Percentiles rank a stretch among this genome's conserved stretches.
Conservation (phyloP, 2,329 filamentous ascomycete genomes). For the Dissoconium aciculare region DNA sequence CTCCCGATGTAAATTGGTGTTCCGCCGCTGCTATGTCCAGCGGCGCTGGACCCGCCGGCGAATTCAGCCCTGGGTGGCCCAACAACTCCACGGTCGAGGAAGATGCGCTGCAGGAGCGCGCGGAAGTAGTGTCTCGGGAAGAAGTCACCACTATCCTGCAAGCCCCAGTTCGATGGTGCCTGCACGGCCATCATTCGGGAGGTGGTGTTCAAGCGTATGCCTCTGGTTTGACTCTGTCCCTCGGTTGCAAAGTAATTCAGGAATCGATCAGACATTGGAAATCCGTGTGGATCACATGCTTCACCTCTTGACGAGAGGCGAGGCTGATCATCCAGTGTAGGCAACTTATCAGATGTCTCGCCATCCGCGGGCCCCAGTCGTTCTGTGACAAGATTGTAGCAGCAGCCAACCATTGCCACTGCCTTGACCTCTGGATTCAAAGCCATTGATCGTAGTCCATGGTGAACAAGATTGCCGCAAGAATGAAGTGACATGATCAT, state of each 20-base stretch:
- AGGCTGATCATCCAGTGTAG: slow-evolving; percentile 38
- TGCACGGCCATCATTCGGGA: slow-evolving; percentile 97
- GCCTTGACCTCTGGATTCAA: slow-evolving; percentile 72
- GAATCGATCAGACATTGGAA: slow-evolving; percentile 73
- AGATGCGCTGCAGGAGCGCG: slow-evolving; percentile 78
- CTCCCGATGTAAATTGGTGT: slow-evolving; percentile 80
- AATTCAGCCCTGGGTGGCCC: slow-evolving; percentile 32
- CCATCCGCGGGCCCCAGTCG: slow-evolving; percentile 73
- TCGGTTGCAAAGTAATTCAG: slow-evolving; percentile 29
- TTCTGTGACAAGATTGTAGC: slow-evolving; percentile 93
- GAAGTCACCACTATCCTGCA: slow-evolving; percentile 65
- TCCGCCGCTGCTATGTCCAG: slow-evolving; percentile 25
- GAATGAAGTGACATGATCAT: slow-evolving; percentile 95
- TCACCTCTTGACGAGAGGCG: slow-evolving; percentile 53
- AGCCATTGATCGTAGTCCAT: slow-evolving; percentile 72
- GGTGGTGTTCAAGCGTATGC: slow-evolving; percentile 82
- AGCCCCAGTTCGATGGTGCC: slow-evolving; percentile 83
- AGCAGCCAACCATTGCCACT: slow-evolving; percentile 94
- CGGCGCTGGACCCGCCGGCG: slow-evolving; percentile 21
- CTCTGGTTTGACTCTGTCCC: slow-evolving; percentile 26
- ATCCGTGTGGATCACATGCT: slow-evolving; percentile 75
- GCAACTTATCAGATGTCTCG: slow-evolving; percentile 65
- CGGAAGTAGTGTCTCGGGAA: slow-evolving; percentile 91
- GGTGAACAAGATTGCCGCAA: slow-evolving; percentile 93
- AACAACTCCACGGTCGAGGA: slow-evolving; percentile 70